Base-by-base conservation (phyloP, 805 yeast species). In the Candida piceae region DNA sequence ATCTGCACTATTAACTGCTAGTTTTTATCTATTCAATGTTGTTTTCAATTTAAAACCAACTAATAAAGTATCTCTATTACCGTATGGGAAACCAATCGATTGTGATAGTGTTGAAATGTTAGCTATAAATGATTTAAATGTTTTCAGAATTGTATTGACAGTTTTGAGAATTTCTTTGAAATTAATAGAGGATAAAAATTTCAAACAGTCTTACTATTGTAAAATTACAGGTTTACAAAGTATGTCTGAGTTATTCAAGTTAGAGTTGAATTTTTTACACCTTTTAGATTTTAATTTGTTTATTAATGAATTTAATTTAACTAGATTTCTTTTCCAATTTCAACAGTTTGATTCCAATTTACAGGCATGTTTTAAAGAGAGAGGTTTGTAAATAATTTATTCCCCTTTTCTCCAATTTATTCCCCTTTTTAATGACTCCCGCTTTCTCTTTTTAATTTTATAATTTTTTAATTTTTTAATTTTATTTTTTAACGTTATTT, bases 151-250 rank as follows among this genome's bases (percentile, higher is more conserved):
- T 31, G 46, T 67, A 7, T 50, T 69, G 39, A 63, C 72, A 3
- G 53, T 57, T 25, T 41, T 69, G 12, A 49, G 75, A 28, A 52
- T 70, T 17, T 57, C 71, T 27, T 57, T 60, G 17, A 69, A 69
- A 41, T 50, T 63, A 24, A 52, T 69, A 18, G 75, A 69, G 42
- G 75, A 69, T 44, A 60, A 68, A 30, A 64, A 69, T 46, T 69
- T 58, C 45, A 64, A 62, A 33, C 74, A 67, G 35, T 50, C 48
- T 21, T 60, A 62, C 31, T 69, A 64, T 42, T 70, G 74, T 29
- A 63, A 62, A 25, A 64, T 69, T n/a, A 64, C 66, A 4, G 75
- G 75, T 2, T 56, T 69, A n/a, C 63, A 58, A 29, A 61, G 58
- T 31, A 48, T 56, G 8, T 50, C 52, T 4, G 75, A 69, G 35